These are phyloP conservation scores for Chytriomyces sp. DNA, from an alignment of 192 early-diverging fungal genomes.

Conservation along the genomic window DNA sequence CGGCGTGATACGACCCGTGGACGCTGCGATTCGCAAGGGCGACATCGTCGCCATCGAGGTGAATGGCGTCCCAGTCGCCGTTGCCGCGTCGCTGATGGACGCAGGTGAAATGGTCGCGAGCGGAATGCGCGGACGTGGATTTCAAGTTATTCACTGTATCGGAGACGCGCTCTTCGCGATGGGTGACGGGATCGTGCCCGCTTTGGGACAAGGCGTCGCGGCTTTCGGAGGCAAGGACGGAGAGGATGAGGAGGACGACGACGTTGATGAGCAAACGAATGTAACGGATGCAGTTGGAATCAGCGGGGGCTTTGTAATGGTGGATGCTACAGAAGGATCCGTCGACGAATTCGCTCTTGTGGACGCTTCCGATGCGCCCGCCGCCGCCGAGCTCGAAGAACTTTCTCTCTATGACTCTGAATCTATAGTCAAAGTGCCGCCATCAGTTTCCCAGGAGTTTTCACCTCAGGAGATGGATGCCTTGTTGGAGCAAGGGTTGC, in stretches of 20 bases:
- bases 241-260: neutral
- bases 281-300: neutral
- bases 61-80: slow-evolving; percentile 45
- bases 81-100: slow-evolving; percentile 41
- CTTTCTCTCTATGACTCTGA: slow-evolving; percentile 6
- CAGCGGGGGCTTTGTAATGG: slow-evolving; percentile 12
- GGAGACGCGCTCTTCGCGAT: slow-evolving; percentile 79
- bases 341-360: neutral
- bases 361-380: neutral
- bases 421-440: slow-evolving; percentile 8
- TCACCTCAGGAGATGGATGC: slow-evolving; percentile 70
- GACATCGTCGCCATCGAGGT: slow-evolving; percentile 60
- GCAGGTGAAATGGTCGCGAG: slow-evolving; percentile 47
- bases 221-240: slow-evolving; percentile 23
- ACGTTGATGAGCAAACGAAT: neutral
- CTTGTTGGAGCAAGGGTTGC: slow-evolving; percentile 68
- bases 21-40: slow-evolving; percentile 50
- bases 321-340: neutral
- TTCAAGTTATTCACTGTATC: slow-evolving; percentile 74
- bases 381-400: neutral
- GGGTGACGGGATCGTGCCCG: slow-evolving; percentile 67
- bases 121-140: slow-evolving; percentile 77
- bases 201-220: slow-evolving; percentile 29
- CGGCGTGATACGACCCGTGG: slow-evolving; percentile 57
- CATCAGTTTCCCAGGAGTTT: neutral